Evolutionary conservation across 148 eudicot genomes (phyloP), one percentile per base, ranked within the genome.

Genomic region (Fallopia convolvulus): DNA sequence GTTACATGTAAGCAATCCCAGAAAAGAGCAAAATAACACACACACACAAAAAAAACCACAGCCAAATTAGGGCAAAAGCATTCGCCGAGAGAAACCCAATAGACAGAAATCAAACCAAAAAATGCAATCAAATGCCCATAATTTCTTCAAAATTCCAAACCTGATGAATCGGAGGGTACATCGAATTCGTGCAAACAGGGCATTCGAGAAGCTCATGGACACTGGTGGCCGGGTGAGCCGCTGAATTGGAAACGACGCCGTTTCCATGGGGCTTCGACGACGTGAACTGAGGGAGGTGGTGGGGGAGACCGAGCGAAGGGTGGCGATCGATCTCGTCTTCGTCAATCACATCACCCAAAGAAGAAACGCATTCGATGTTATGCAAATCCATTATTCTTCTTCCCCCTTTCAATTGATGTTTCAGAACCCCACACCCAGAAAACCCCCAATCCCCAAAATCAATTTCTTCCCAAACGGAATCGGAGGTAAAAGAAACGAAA

Each of bases 131-230:
- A 77, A 52, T 7, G 11, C 2, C 9, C 17, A 10, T 55, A 39
- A 30, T 3, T 10, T 14, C 7, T 52, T 52, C 4, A 21, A 21
- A 58, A 58, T 21, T 3, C 10, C 71, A 78, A 76, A 93, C 98
- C 98, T 93, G 98, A 70, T 93, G 98, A 80, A 93, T 91, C 15
- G 98, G 98, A 81, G 98, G 98, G 88, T 91, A 90, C 98, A 93
- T 91, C 68, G 97, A 93, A 83, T 90, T 90, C 66, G 93, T 89
- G 81, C 98, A 93, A 85, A 93, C 97, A 77, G 98, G 97, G 77
- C 98, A 93, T 85, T 93, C 93, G 71, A 93, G 94, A 78, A 93
- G 94, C 86, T 93, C 93, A 80, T 93, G 98, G 72, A 93, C 94
- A 84, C 93, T 90, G 9, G 96, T 89, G 8, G 90, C 77, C 1